A percentile compares a stretch with the other conserved stretches of the same genome.
Evolutionary conservation across 2,329 filamentous ascomycete genomes (phyloP).

Genomic region (Fusarium subtropicale): DNA sequence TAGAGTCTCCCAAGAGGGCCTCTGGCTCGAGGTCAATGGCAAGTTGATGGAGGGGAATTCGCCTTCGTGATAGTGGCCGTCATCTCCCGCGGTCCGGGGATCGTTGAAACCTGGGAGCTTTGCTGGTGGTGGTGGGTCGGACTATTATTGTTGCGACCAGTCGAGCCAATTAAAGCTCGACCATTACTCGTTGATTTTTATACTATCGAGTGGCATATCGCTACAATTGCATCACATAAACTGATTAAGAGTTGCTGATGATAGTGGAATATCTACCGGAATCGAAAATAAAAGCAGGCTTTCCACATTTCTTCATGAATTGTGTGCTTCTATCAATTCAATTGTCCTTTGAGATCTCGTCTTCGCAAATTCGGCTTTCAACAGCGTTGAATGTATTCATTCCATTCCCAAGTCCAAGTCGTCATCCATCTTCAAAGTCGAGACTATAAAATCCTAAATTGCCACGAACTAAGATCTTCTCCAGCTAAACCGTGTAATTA

Average conservation of each 20-base stretch:
- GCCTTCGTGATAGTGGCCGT: constrained; percentile 50
- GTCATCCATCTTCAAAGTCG: constrained; percentile 22
- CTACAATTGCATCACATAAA: constrained; percentile 20
- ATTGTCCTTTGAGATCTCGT: background rate
- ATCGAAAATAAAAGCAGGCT: background rate
- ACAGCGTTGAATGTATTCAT: background rate
- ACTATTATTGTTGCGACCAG: constrained; percentile 49
- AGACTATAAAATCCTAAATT: background rate
- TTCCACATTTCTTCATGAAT: background rate
- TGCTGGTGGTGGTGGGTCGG: constrained; percentile 48
- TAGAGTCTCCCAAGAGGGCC: constrained; percentile 50
- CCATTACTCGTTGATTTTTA: constrained; percentile 48
- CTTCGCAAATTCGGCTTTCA: background rate
- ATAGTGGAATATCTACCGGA: background rate
- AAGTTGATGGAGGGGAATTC: constrained; percentile 48
- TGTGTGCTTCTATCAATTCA: background rate
- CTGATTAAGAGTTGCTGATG: constrained; percentile 9
- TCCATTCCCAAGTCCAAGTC: constrained; percentile 10
- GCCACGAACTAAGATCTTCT: background rate
- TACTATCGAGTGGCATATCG: constrained; percentile 21
- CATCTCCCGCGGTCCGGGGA: constrained; percentile 47
- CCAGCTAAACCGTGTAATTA: background rate
- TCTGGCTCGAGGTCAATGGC: constrained; percentile 54
- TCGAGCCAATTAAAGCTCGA: constrained; percentile 46
- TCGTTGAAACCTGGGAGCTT: constrained; percentile 50